phyloP scores from a whole-genome alignment of 306 rosid genomes.

The Prunus armeniaca region DNA sequence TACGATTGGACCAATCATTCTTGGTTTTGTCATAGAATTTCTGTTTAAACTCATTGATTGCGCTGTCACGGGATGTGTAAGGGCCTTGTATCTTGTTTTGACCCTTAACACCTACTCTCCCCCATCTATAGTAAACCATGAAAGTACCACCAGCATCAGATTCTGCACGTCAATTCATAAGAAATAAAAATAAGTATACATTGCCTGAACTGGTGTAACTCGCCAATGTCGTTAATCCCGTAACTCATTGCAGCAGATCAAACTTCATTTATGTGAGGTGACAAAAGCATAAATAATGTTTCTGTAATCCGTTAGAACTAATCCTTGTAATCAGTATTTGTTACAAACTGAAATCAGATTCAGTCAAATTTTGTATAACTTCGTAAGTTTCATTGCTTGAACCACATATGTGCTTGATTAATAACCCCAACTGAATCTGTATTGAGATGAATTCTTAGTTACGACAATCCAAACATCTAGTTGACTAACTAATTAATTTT shows the following conservation, averaged over 20 bases:
- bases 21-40: conserved; percentile 75
- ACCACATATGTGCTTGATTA: neutral
- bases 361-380: neutral
- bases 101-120: conserved; percentile 92
- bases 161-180: conserved; percentile 47
- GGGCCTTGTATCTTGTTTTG: conserved; percentile 75
- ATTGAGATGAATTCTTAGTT: neutral
- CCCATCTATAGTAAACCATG: conserved; percentile 92
- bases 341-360: neutral
- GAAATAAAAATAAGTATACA: conserved; percentile 1
- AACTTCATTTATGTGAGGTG: neutral
- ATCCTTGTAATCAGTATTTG: neutral
- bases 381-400: neutral
- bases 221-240: neutral
- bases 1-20: conserved; percentile 70
- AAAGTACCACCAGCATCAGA: conserved; percentile 66
- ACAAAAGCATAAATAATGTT: neutral
- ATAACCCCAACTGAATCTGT: neutral
- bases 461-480: neutral
- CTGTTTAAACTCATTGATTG: conserved; percentile 59
- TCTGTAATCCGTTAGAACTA: neutral
- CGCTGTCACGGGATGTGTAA: conserved; percentile 44
- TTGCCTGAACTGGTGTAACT: neutral
- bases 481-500: neutral
- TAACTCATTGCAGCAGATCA: neutral